phyloP scores from a whole-genome alignment of 495 filamentous ascomycete species.

The Tuber melanosporum region DNA sequence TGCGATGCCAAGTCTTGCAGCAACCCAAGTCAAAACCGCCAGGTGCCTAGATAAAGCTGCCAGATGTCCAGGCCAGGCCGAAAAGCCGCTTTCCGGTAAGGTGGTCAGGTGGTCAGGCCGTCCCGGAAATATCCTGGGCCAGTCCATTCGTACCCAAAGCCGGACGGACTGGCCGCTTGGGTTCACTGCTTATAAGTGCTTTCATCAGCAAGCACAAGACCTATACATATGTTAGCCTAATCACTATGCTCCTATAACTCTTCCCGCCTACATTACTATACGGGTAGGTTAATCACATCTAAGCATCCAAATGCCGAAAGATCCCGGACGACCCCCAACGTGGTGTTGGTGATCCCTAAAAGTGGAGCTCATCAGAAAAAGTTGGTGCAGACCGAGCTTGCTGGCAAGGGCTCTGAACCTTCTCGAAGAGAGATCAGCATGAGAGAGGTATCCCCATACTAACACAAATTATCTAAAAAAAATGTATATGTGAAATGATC shows the following conservation, averaged over 20 bases:
- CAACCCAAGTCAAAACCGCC: no score
- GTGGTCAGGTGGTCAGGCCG: no score
- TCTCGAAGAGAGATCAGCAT: not conserved
- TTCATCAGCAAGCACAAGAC: not conserved
- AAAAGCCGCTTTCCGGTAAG: no score
- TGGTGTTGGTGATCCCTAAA: not conserved
- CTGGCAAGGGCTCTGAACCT: not conserved
- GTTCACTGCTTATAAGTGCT: not conserved
- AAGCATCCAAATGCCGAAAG: not conserved
- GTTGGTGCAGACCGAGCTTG: not conserved
- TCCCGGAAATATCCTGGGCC: no score
- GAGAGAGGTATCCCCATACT: not conserved
- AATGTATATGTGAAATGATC: not conserved
- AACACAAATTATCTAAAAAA: not conserved
- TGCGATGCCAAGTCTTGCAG: no score
- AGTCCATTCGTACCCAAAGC: no score
- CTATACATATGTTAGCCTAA: not conserved
- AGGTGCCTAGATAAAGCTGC: no score
- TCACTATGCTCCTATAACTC: not conserved
- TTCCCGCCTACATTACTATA: not conserved
- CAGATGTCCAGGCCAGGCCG: no score
- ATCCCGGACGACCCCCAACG: not conserved
- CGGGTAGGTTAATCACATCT: not conserved
- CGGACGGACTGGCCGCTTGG: no score
- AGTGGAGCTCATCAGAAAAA: not conserved